Percentiles rank a stretch among this genome's conserved stretches.
Conservation (phyloP, 495 filamentous ascomycete species). For the Aspergillus coremiiformis region DNA sequence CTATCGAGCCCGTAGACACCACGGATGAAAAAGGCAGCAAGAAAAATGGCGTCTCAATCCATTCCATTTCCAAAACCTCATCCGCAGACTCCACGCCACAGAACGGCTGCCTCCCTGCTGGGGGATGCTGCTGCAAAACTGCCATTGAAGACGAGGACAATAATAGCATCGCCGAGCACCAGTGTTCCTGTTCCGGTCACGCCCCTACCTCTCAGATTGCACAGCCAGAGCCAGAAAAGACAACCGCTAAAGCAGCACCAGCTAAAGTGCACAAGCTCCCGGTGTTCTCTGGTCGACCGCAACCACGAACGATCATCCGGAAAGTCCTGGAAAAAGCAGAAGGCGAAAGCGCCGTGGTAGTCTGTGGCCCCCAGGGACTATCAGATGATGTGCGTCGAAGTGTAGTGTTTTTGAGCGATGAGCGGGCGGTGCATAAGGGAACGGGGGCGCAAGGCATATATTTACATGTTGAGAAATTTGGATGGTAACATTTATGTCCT, state of each 20-base stretch:
- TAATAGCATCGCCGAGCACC: conserved; percentile 23
- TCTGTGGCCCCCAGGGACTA: conserved; percentile 67
- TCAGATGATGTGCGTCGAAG: conserved; percentile 56
- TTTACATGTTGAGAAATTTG: conserved; percentile 41
- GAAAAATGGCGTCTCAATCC: conserved; percentile 18
- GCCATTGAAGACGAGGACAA: conserved; percentile 44
- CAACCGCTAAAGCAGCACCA: background rate
- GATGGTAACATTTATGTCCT: conserved; percentile 12
- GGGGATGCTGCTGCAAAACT: conserved; percentile 46
- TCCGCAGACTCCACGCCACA: background rate
- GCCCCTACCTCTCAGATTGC: conserved; percentile 2
- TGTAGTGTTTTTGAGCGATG: conserved; percentile 68
- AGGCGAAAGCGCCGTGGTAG: conserved; percentile 77
- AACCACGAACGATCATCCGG: conserved; percentile 39
- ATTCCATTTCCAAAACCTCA: conserved; percentile 11
- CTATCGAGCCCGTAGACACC: conserved; percentile 1
- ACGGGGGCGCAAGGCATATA: conserved; percentile 76
- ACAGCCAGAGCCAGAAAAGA: background rate
- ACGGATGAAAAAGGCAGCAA: conserved; percentile 3
- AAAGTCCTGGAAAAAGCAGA: conserved; percentile 60
- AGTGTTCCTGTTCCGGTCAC: conserved; percentile 26
- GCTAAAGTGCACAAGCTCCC: conserved; percentile 3
- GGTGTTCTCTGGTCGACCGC: conserved; percentile 37
- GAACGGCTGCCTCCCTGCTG: conserved; percentile 28
- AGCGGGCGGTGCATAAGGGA: conserved; percentile 84